A percentile compares a stretch with the other conserved stretches of the same genome.
These are phyloP conservation scores for Epichloe gansuensis DNA, from an alignment of 2,329 filamentous ascomycete species.

Conservation along the genomic window DNA sequence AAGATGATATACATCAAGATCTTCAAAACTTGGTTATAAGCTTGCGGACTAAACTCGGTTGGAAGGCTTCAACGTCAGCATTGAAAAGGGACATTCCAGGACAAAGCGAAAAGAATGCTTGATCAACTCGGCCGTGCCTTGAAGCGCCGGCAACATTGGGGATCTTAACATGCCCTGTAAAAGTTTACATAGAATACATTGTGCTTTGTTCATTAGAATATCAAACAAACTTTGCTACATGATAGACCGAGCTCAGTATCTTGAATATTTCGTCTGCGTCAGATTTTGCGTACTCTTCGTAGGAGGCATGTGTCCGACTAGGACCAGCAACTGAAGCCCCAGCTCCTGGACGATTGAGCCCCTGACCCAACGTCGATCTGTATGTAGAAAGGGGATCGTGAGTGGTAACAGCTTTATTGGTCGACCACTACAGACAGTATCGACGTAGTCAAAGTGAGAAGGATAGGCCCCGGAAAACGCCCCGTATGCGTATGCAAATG, in stretches of 20 bases:
- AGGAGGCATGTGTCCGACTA: no score
- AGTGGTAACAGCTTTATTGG: background rate
- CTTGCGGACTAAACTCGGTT: background rate
- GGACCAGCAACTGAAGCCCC: no score
- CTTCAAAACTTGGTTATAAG: slow-evolving; percentile 16
- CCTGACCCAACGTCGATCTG: background rate
- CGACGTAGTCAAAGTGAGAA: no score
- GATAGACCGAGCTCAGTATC: no score
- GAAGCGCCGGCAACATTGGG: background rate
- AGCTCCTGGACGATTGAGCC: no score
- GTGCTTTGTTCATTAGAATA: no score
- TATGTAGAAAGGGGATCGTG: background rate
- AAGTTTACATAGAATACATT: background rate
- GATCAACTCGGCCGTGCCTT: background rate
- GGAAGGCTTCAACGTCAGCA: no score
- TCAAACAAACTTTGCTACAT: no score
- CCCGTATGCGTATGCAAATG: no score
- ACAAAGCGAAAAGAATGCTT: background rate
- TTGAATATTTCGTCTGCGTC: no score
- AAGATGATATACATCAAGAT: slow-evolving; percentile 16
- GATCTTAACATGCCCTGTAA: background rate
- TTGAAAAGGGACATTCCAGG: background rate
- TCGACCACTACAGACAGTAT: background rate
- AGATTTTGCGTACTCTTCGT: no score
- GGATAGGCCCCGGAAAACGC: no score